Evolutionary conservation across 805 yeast genomes (phyloP).

Genomic region (Myxozyma vanderwaltii): DNA sequence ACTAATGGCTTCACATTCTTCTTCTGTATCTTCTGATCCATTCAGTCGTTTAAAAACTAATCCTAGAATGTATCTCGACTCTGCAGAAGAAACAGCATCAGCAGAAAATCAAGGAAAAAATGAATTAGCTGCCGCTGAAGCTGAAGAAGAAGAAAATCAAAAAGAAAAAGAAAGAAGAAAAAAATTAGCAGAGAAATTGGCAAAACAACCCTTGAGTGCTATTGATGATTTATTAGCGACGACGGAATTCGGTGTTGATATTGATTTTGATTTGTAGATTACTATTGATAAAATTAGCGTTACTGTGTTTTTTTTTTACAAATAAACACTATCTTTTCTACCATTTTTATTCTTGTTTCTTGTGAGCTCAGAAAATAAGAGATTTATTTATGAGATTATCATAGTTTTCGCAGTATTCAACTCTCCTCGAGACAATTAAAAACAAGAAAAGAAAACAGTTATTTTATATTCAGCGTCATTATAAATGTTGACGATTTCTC

Average conservation of each 20-base stretch:
- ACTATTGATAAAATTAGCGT: neutral
- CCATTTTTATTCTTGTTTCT: too few relatives aligned
- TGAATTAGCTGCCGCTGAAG: conserved; percentile 12
- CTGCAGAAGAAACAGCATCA: conserved; percentile 46
- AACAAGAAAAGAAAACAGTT: too few relatives aligned
- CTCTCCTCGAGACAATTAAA: too few relatives aligned
- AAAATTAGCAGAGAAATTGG: conserved; percentile 36
- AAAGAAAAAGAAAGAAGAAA: conserved; percentile 51
- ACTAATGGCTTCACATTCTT: conserved; percentile 34
- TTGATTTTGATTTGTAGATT: conserved; percentile 35
- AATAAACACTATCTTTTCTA: too few relatives aligned
- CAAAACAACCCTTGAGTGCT: conserved; percentile 31
- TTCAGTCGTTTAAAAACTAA: conserved; percentile 87
- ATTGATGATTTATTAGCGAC: conserved; percentile 46
- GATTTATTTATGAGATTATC: too few relatives aligned
- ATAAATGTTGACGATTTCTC: too few relatives aligned
- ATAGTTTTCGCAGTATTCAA: too few relatives aligned
- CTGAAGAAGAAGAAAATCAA: conserved; percentile 27
- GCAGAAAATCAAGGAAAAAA: conserved; percentile 49
- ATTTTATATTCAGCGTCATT: too few relatives aligned
- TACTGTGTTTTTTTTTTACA: neutral
- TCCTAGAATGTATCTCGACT: conserved; percentile 72
- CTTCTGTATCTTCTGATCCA: conserved; percentile 60
- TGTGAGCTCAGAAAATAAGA: too few relatives aligned
- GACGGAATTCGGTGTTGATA: conserved; percentile 44